phyloP scores from a whole-genome alignment of 768 basidiomycete genomes.

The Naematelia encephala region DNA sequence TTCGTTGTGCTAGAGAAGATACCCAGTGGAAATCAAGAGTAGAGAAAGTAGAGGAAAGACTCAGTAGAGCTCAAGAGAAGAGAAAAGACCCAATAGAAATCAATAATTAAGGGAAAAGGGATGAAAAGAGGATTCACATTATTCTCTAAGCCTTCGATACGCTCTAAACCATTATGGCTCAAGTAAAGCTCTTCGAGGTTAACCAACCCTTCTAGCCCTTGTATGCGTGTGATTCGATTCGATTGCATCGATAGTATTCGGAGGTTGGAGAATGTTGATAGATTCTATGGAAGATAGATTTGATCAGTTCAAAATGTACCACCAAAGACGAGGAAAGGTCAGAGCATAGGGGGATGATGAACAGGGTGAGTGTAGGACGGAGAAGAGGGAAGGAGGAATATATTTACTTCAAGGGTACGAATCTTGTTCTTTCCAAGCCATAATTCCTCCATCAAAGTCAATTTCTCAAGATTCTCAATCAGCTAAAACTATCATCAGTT shows the following conservation, averaged over 20 bases:
- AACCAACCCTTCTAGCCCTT: slow-evolving; percentile 69
- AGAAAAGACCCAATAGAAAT: no score
- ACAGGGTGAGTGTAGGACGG: slow-evolving; percentile 2
- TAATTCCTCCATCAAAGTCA: slow-evolving; percentile 81
- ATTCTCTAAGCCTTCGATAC: slow-evolving; percentile 76
- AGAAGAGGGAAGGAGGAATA: background rate
- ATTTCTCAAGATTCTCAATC: slow-evolving; percentile 78
- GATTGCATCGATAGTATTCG: slow-evolving; percentile 80
- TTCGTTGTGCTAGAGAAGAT: no score
- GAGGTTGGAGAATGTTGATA: slow-evolving; percentile 67
- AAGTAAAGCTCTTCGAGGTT: slow-evolving; percentile 85
- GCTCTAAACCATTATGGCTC: slow-evolving; percentile 84
- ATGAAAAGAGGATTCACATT: slow-evolving; percentile 60
- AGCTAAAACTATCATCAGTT: slow-evolving; percentile 54
- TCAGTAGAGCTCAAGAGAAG: no score
- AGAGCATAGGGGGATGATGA: background rate
- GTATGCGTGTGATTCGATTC: slow-evolving; percentile 84
- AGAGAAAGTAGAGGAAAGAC: no score
- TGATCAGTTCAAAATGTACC: no score
- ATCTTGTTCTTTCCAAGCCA: slow-evolving; percentile 99
- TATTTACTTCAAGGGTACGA: slow-evolving; percentile 68
- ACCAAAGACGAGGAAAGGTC: background rate
- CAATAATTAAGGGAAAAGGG: background rate
- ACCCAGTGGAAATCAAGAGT: no score
- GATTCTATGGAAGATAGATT: slow-evolving; percentile 60